These are phyloP conservation scores for Lathyrus oleraceus DNA, from an alignment of 306 rosid genomes.

Conservation along the genomic window DNA sequence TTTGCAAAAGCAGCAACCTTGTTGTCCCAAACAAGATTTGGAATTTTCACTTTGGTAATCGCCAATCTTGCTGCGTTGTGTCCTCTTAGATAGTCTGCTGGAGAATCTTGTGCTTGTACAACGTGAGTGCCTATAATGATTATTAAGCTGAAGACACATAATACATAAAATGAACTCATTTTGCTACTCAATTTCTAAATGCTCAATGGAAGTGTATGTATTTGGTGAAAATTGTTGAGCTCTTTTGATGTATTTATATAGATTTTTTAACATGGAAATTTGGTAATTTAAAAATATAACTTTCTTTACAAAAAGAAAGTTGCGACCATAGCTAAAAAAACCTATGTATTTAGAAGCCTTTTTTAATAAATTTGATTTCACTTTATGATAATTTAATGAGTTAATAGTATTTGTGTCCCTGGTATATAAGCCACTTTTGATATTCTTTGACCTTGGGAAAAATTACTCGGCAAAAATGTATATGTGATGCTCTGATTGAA, in stretches of 20 bases:
- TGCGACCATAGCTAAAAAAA: too few species aligned
- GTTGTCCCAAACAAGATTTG: constrained; percentile 33
- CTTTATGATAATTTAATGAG: too few species aligned
- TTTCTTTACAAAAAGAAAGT: neutral
- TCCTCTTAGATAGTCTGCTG: constrained; percentile 26
- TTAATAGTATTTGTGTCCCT: too few species aligned
- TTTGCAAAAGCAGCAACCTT: constrained; percentile 38
- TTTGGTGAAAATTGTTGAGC: neutral
- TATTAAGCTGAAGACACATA: neutral
- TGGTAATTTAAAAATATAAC: neutral
- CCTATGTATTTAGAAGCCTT: too few species aligned
- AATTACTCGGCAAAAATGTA: too few species aligned
- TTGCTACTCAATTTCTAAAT: neutral
- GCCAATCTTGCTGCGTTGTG: constrained; percentile 39
- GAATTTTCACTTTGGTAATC: constrained; percentile 32
- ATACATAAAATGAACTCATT: neutral
- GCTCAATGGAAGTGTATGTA: neutral
- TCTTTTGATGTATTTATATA: neutral
- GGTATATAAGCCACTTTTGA: too few species aligned
- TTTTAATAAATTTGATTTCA: too few species aligned
- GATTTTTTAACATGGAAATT: too few species aligned
- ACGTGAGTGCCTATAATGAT: neutral
- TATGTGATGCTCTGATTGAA: too few species aligned
- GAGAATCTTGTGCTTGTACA: constrained; percentile 35
- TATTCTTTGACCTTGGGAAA: too few species aligned